phyloP scores from a whole-genome alignment of 225 moss, liverwort and hornwort genomes.

The Physcomitrium patens region DNA sequence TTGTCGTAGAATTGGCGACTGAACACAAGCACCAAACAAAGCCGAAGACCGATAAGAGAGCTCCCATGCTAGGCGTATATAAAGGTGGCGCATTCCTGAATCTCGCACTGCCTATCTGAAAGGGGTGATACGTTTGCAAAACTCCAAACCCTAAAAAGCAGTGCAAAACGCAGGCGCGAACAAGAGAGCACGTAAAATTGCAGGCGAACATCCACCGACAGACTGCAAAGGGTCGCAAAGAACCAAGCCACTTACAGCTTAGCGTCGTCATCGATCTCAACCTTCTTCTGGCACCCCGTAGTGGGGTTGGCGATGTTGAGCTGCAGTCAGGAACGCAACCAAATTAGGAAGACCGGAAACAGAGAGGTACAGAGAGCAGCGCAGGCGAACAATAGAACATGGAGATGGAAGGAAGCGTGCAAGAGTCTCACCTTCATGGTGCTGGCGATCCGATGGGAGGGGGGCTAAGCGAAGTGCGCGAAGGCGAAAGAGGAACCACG shows the following conservation, averaged over 20 bases:
- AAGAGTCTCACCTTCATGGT: constrained; percentile 34
- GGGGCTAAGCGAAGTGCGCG: background rate
- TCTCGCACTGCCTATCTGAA: background rate
- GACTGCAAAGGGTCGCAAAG: background rate
- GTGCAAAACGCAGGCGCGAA: background rate
- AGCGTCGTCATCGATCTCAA: constrained; percentile 89
- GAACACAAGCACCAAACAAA: constrained; percentile 15
- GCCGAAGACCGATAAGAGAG: background rate
- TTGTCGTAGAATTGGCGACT: constrained; percentile 88
- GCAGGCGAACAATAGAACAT: background rate
- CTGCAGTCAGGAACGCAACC: constrained; percentile 32
- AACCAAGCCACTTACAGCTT: constrained; percentile 61
- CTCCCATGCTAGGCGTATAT: too few species aligned
- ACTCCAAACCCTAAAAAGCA: background rate
- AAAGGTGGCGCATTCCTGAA: background rate
- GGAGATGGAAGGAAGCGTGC: background rate
- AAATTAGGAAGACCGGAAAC: background rate
- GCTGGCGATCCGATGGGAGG: background rate
- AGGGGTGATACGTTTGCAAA: background rate
- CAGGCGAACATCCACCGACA: too few species aligned
- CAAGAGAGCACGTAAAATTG: too few species aligned
- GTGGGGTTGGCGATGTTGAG: constrained; percentile 95
- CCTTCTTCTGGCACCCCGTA: constrained; percentile 95
- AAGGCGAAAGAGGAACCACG: rapidly evolving
- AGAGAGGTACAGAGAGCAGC: background rate